Evolutionary conservation across 2,329 filamentous ascomycete species (phyloP).

Genomic region (Cladosporium sp.): DNA sequence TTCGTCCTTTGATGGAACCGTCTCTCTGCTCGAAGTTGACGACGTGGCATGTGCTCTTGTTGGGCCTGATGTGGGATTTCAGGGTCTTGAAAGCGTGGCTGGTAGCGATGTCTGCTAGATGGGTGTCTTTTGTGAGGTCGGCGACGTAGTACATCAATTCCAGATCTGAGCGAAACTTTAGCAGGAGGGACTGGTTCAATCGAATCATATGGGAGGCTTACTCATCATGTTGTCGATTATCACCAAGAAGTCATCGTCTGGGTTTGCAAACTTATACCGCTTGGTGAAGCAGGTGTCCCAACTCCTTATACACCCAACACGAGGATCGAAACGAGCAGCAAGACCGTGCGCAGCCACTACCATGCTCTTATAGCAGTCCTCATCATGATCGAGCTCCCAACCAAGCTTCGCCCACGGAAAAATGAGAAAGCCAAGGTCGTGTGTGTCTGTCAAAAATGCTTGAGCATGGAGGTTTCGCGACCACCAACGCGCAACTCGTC

Average conservation of each 20-base stretch:
- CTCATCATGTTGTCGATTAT: slow-evolving; percentile 48
- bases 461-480: not conserved
- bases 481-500: not conserved
- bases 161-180: not conserved
- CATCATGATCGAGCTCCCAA: slow-evolving; percentile 50
- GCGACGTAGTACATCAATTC: not conserved
- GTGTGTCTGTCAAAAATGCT: slow-evolving; percentile 50
- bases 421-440: slow-evolving; percentile 59
- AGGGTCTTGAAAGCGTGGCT: slow-evolving; percentile 43
- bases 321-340: slow-evolving; percentile 46
- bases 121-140: not conserved
- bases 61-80: slow-evolving; percentile 38
- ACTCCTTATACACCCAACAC: slow-evolving; percentile 50
- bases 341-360: slow-evolving; percentile 50
- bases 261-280: slow-evolving; percentile 41
- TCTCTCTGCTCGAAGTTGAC: slow-evolving; percentile 50
- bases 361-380: slow-evolving; percentile 44
- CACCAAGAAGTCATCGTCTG: slow-evolving; percentile 42
- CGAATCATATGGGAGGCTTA: slow-evolving; percentile 23
- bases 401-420: slow-evolving; percentile 51
- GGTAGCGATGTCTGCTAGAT: slow-evolving; percentile 37
- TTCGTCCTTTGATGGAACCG: slow-evolving; percentile 48
- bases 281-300: slow-evolving; percentile 50
- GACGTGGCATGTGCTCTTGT: slow-evolving; percentile 47
- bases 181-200: slow-evolving; percentile 24